Evolutionary conservation across 1,139 yeast genomes (phyloP).

Genomic region (Sugiyamaella pinicola): DNA sequence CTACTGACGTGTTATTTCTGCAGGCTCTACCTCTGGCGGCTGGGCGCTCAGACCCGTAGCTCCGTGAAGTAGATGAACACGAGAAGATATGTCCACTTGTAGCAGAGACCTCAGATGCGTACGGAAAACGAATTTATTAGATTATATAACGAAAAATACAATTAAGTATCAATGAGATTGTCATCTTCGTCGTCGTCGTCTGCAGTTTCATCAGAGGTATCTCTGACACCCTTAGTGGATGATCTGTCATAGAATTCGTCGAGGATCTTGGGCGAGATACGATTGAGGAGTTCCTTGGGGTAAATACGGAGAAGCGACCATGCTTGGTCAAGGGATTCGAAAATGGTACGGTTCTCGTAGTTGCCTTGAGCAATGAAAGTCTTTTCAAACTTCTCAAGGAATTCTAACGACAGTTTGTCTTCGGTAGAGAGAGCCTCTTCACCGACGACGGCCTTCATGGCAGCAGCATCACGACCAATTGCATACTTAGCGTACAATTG

Average conservation of each 20-base stretch:
- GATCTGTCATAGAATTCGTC: slow-evolving; percentile 93
- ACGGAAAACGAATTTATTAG: background rate
- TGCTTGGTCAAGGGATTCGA: slow-evolving; percentile 95
- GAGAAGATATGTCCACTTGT: too few species aligned
- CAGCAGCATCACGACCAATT: slow-evolving; percentile 99
- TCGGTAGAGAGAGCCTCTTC: slow-evolving; percentile 98
- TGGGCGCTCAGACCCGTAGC: background rate
- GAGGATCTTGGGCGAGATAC: slow-evolving; percentile 96
- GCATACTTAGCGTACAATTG: slow-evolving; percentile 99
- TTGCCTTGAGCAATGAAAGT: slow-evolving; percentile 95
- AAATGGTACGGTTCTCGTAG: slow-evolving; percentile 89
- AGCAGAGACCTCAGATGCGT: too few species aligned
- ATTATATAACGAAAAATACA: slow-evolving; percentile 6
- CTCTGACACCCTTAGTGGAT: slow-evolving; percentile 42
- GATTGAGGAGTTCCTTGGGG: slow-evolving; percentile 97
- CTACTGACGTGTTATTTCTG: too few species aligned
- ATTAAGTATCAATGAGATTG: slow-evolving; percentile 56
- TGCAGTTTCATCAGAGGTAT: slow-evolving; percentile 45
- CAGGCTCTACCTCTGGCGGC: slow-evolving; percentile 9
- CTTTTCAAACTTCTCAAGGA: slow-evolving; percentile 95
- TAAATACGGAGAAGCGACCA: slow-evolving; percentile 97
- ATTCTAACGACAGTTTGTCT: slow-evolving; percentile 95
- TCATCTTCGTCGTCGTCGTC: slow-evolving; percentile 45
- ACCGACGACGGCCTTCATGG: slow-evolving; percentile 99
- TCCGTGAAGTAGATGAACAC: too few species aligned